A percentile compares a stretch with the other conserved stretches of the same genome.
These are phyloP conservation scores for Aspergillus baeticus DNA, from an alignment of 495 filamentous ascomycete species.

Conservation along the genomic window DNA sequence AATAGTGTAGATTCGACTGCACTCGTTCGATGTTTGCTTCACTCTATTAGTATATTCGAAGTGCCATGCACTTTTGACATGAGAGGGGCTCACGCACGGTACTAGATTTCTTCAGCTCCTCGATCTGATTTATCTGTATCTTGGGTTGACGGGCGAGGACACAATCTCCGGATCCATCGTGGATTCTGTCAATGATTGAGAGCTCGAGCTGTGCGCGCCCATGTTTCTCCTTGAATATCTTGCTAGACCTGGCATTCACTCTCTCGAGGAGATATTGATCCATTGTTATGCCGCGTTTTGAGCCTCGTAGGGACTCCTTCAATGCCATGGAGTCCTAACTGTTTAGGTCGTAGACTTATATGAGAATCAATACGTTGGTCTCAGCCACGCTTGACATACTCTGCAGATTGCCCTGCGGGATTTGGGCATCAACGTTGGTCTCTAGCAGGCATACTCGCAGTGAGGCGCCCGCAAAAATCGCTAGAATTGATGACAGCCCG, in stretches of 20 bases:
- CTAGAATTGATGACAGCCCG: no score
- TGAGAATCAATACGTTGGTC: no score
- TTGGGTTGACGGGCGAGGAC: neutral
- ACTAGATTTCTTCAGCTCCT: neutral
- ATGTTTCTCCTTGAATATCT: neutral
- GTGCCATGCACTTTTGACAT: neutral
- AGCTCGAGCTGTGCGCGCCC: constrained; percentile 5
- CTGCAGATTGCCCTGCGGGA: neutral
- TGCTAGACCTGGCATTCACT: neutral
- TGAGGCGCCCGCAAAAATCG: no score
- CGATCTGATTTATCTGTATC: neutral
- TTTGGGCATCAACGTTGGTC: no score
- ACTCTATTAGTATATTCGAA: neutral
- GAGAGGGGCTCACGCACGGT: neutral
- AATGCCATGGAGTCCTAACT: no score
- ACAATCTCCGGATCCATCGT: neutral
- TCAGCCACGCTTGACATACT: neutral
- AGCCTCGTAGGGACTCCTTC: no score
- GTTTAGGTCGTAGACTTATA: no score
- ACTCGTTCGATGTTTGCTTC: neutral
- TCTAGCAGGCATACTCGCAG: no score
- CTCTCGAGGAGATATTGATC: constrained; percentile 1
- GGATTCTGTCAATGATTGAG: neutral
- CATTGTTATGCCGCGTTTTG: neutral
- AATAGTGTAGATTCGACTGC: constrained; percentile 6